Percentiles rank a stretch among this genome's conserved stretches.
Evolutionary conservation across 495 filamentous ascomycete genomes (phyloP).

Genomic region (Podospora bellae-mahoneyi): DNA sequence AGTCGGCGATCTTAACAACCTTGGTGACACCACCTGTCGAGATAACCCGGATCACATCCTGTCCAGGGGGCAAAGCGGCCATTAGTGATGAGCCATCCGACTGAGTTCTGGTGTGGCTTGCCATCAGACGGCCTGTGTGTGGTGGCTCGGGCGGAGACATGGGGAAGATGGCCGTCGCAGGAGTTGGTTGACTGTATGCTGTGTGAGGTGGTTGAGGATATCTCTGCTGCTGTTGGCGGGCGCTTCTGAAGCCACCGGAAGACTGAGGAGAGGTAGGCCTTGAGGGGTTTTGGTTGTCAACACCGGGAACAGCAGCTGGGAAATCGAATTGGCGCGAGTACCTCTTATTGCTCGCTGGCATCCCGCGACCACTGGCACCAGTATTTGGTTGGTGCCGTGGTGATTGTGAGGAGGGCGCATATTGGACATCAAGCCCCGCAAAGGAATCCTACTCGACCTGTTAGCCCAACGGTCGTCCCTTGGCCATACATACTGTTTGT

Average conservation of each 20-base stretch:
- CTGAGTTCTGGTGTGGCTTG: slow-evolving; percentile 56
- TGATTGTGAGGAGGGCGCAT: slow-evolving; percentile 65
- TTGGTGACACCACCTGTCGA: slow-evolving; percentile 87
- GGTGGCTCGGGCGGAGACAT: slow-evolving; percentile 37
- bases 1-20: slow-evolving; percentile 83
- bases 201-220: slow-evolving; percentile 14
- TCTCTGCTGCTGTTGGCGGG: slow-evolving; percentile 3
- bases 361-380: slow-evolving; percentile 47
- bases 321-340: slow-evolving; percentile 66
- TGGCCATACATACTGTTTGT: slow-evolving; percentile 18
- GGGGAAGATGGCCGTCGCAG: slow-evolving; percentile 35
- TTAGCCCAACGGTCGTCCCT: slow-evolving; percentile 6
- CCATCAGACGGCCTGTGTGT: slow-evolving; percentile 45
- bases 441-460: slow-evolving; percentile 60
- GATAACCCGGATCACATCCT: slow-evolving; percentile 85
- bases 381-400: slow-evolving; percentile 50
- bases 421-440: slow-evolving; percentile 59
- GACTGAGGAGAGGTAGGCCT: slow-evolving; percentile 70
- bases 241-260: slow-evolving; percentile 48
- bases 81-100: slow-evolving; percentile 77
- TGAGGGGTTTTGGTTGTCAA: slow-evolving; percentile 55
- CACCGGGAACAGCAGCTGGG: slow-evolving; percentile 33
- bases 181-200: slow-evolving; percentile 26
- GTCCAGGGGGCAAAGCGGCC: slow-evolving; percentile 71
- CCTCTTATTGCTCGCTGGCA: slow-evolving; percentile 60